Evolutionary conservation across 2,329 filamentous ascomycete species (phyloP), one percentile per base, ranked within the genome.

Genomic region (Mycocentrospora acerina): DNA sequence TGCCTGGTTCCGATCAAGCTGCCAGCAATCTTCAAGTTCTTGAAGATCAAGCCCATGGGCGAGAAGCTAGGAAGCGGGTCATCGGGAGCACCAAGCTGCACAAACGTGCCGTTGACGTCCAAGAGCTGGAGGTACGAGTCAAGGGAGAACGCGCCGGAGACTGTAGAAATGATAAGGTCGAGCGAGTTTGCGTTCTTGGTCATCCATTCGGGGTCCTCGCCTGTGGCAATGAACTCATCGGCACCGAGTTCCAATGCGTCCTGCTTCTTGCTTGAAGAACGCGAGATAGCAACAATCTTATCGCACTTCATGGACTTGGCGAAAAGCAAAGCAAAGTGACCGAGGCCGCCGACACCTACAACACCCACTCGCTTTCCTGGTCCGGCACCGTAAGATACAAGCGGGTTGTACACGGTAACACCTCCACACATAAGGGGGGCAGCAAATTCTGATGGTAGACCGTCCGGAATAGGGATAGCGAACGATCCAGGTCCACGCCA

Each of bases 351-450:
- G 8, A 88, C 72, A 42, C 86, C 86, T 4, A 89, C 80, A 37
- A 90, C 79, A 33, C 78, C 86, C 12, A 90, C 81, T 67, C 87
- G 86, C 73, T 86, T 88, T 44, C 88, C 88, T 1, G 86, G 85
- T 0, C 86, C 86, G 36, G 79, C 78, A n/a, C 85, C 85, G 55
- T 90, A 83, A 17, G 86, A 78, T 35, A 86, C 81, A 6, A 94
- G 75, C 1, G 89, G 88, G 46, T 80, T 85, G 73, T 84, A 94
- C 28, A 82, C 81, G 1, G 88, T 93, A 44, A 93, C 75, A 48
- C 89, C 88, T 24, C 86, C 88, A 67, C 88, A 94, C 55, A 93
- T 77, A 82, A 90, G 88, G 4, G 86, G 86, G 2, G 86, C 88
- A 1, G 83, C 86, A 35, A 81, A 68, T 34, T 66, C 68, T 26